A percentile compares a stretch with the other conserved stretches of the same genome.
phyloP scores from a whole-genome alignment of 2,329 filamentous ascomycete species.

The Fusarium equiseti region DNA sequence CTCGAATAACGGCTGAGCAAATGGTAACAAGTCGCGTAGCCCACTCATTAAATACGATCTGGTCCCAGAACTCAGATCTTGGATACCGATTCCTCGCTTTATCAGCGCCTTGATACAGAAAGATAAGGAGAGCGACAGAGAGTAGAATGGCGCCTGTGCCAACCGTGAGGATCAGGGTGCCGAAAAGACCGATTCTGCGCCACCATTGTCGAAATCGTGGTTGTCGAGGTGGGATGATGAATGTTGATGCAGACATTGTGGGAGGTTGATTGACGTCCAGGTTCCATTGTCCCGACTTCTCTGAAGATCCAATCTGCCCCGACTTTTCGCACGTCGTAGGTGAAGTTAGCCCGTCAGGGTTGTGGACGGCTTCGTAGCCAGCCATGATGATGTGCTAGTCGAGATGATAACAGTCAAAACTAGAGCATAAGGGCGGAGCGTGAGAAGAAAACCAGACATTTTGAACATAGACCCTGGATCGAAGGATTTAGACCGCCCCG shows the following conservation, averaged over 20 bases:
- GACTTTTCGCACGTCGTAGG: too few species aligned
- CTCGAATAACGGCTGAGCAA: constrained; percentile 21
- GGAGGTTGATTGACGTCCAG: not conserved
- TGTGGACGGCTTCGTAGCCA: not conserved
- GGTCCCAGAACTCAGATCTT: constrained; percentile 14
- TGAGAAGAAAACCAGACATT: not conserved
- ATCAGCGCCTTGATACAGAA: constrained; percentile 15
- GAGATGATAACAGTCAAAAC: not conserved
- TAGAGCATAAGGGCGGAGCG: not conserved
- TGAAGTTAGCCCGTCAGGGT: not conserved
- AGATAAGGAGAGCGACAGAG: constrained; percentile 17
- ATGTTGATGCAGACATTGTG: not conserved
- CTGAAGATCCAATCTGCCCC: not conserved
- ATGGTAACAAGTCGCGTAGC: constrained; percentile 25
- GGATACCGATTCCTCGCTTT: constrained; percentile 1
- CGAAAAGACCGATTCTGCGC: constrained; percentile 9
- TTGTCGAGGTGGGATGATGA: not conserved
- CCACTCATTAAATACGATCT: constrained; percentile 16
- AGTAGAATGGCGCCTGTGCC: constrained; percentile 11
- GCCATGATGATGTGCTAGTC: not conserved
- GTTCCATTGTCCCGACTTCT: not conserved
- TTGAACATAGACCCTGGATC: not conserved
- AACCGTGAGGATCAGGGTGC: not conserved
- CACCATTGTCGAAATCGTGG: constrained; percentile 10
- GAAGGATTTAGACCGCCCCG: not conserved